These are phyloP conservation scores for Aspergillus cristatus DNA, from an alignment of 495 filamentous ascomycete species.

Conservation along the genomic window DNA sequence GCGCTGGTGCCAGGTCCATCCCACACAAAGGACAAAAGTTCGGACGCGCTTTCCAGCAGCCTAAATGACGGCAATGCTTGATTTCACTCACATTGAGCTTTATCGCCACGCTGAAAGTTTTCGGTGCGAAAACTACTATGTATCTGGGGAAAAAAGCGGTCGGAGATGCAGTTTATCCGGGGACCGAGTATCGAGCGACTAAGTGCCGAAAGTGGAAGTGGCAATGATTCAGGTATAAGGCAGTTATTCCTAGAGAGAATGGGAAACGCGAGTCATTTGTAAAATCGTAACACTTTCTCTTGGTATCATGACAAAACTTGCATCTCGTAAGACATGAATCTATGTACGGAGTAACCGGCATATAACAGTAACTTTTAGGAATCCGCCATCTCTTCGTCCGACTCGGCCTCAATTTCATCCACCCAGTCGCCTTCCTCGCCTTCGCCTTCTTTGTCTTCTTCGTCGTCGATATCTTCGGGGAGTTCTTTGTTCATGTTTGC, in stretches of 20 bases:
- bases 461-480: constrained; percentile 45
- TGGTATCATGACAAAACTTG: constrained; percentile 26
- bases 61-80: constrained; percentile 16
- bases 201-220: constrained; percentile 3
- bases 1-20: constrained; percentile 37
- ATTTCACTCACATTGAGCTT: constrained; percentile 23
- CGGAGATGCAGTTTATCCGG: constrained; percentile 31
- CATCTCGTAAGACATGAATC: constrained; percentile 6
- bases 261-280: too few relatives aligned
- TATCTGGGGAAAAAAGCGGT: constrained; percentile 13
- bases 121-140: constrained; percentile 22
- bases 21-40: constrained; percentile 18
- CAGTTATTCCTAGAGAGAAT: too few relatives aligned
- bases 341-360: constrained; percentile 8
- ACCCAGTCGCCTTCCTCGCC: constrained; percentile 33
- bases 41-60: constrained; percentile 24
- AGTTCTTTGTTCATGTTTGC: constrained; percentile 47
- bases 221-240: too few relatives aligned
- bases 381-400: constrained; percentile 43
- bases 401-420: constrained; percentile 30
- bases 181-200: constrained; percentile 10
- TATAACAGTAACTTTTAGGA: constrained; percentile 20
- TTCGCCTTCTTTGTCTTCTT: constrained; percentile 34
- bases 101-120: constrained; percentile 13
- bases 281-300: too few relatives aligned